Evolutionary conservation across 805 yeast genomes (phyloP), one percentile per base, ranked within the genome.

Genomic region (Ogataea parapolymorpha): DNA sequence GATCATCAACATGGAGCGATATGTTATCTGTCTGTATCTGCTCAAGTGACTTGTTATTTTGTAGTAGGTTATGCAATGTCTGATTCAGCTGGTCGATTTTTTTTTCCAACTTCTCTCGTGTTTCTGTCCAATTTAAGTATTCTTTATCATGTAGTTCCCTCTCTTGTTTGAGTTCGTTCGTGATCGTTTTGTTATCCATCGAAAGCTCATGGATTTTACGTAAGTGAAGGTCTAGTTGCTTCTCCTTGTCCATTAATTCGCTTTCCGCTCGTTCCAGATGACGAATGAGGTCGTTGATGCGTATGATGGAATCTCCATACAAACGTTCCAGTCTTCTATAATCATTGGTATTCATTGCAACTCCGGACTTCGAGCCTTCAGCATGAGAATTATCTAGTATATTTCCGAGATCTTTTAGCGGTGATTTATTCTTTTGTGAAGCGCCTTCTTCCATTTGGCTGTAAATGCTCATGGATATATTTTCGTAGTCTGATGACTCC

Each of bases 231-330:
- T 56, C 49, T 8, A 61, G 24, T 18, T 56, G 57, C 32, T 50
- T 49, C 32, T 63, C 66, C 36, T 59, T 63, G 9, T 39, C 15
- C 18, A 46, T 36, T 5, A 70, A 33, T 26, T 66, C 72, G 26
- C 48, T 33, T 36, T 66, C 69, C 10, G 65, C 46, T 34, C 59
- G 52, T 41, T 67, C 71, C 39, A 58, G 56, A 30, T 67, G 71
- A n/a, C 55, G 54, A 11, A 54, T 47, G 3, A 62, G 46, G 16
- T 57, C 56, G 34, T 63, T 62, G 14, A 58, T 56, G 9, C 54
- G 49, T 10, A 62, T 49, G 26, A 57, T 41, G 2, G 59, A 42
- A 44, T 63, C 66, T 11, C 63, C 63, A 27, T 51, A 54, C 24
- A 46, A 44, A 35, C 66, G 46, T 41, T 63, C 65, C 14, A 60